Conservation (phyloP, 768 basidiomycete genomes). For the Suillus lakei region DNA sequence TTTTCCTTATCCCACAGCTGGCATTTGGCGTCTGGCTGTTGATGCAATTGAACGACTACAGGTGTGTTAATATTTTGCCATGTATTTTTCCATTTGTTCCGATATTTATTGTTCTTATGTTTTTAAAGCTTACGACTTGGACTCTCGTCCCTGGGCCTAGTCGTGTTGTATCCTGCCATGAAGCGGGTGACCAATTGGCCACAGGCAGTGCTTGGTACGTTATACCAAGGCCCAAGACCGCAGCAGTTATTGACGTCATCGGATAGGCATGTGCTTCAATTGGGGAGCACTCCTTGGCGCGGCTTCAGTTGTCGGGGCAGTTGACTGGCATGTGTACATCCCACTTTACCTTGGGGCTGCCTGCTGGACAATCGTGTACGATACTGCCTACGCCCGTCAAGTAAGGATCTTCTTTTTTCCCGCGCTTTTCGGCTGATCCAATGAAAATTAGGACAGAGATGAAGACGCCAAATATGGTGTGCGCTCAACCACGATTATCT, state of each 20-base stretch:
- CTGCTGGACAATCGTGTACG: neutral
- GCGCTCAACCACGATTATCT: constrained; percentile 76
- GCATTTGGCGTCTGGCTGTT: neutral
- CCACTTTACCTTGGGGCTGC: neutral
- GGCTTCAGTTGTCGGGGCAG: neutral
- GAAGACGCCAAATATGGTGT: constrained; percentile 78
- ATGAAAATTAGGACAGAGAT: constrained; percentile 64
- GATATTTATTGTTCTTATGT: neutral
- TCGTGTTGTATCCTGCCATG: constrained; percentile 30
- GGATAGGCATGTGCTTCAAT: neutral
- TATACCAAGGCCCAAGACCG: too few species aligned
- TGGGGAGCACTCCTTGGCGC: neutral
- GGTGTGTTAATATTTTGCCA: neutral
- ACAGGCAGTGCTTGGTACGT: constrained; percentile 33
- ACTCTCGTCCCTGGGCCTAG: neutral
- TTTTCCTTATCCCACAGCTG: neutral
- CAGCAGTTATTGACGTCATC: neutral
- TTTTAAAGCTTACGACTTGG: neutral
- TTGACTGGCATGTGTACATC: neutral
- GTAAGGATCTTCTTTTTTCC: neutral
- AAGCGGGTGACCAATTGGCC: constrained; percentile 35
- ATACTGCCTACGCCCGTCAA: constrained; percentile 1
- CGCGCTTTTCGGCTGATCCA: constrained; percentile 54
- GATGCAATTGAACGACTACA: neutral
- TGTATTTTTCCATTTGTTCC: neutral